A percentile compares a stretch with the other conserved stretches of the same genome.
Conservation (phyloP, 139 green algal genomes). For the Gonium pectorale region DNA sequence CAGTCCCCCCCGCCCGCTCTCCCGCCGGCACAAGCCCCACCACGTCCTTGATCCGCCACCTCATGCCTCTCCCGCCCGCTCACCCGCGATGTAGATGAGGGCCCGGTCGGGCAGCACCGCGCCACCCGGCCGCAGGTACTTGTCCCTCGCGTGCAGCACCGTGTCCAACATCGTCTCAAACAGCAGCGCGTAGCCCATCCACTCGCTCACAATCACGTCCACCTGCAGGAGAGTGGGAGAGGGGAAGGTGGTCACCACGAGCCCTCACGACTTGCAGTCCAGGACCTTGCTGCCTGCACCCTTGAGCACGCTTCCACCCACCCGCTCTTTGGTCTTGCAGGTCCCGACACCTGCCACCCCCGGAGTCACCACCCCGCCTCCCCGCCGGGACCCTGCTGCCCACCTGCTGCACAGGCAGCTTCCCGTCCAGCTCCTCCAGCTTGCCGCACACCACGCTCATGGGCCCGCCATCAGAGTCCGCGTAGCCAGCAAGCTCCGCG, state of each 20-base stretch:
- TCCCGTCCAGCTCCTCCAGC: conserved; percentile 75
- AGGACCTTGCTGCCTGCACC: no score
- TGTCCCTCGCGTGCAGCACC: conserved; percentile 71
- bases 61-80: no score
- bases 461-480: conserved; percentile 47
- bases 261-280: no score
- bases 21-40: no score
- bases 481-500: conserved; percentile 38
- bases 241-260: neutral
- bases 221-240: conserved; percentile 58
- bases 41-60: no score
- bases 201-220: conserved; percentile 94
- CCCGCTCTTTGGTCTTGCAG: no score
- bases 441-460: conserved; percentile 75
- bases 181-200: conserved; percentile 98
- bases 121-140: conserved; percentile 85
- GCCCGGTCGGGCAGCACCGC: conserved; percentile 92
- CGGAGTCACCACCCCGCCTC: no score
- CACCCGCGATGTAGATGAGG: conserved; percentile 81
- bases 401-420: conserved; percentile 69
- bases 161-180: conserved; percentile 97
- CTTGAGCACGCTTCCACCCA: no score
- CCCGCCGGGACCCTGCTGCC: no score
- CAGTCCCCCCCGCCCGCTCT: no score
- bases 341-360: no score